These are phyloP conservation scores for Rhodomyrtus psidioides DNA, from an alignment of 441 rosid species.

Conservation along the genomic window DNA sequence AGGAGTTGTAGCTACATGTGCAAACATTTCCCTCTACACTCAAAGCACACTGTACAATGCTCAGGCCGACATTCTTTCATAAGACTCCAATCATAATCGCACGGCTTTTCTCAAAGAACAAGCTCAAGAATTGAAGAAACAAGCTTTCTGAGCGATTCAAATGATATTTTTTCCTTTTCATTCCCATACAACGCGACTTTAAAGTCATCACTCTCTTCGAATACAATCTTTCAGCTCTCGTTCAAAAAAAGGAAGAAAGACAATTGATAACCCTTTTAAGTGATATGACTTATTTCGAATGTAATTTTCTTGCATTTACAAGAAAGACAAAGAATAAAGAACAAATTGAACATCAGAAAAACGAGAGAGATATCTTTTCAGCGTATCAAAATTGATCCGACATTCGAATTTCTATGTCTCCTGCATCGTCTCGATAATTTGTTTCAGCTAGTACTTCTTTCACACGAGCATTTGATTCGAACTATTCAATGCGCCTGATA, in stretches of 20 bases:
- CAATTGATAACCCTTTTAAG: background rate
- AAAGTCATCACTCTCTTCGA: background rate
- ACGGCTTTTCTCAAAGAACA: no score
- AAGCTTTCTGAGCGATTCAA: no score
- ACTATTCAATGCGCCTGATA: background rate
- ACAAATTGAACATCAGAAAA: no score
- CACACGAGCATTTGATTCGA: background rate
- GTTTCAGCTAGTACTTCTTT: background rate
- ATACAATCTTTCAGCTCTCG: background rate
- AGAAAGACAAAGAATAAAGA: background rate
- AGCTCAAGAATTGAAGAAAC: no score
- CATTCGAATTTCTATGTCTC: background rate
- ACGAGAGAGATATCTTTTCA: background rate
- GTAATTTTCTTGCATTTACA: background rate
- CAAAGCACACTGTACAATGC: no score
- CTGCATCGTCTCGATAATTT: background rate
- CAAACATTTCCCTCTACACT: no score
- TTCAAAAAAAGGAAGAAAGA: background rate
- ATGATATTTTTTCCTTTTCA: background rate
- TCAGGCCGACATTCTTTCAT: no score
- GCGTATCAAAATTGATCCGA: background rate
- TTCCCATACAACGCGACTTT: background rate
- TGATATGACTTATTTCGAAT: background rate
- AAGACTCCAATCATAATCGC: no score
- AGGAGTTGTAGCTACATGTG: no score